Evolutionary conservation across 805 yeast genomes (phyloP), one percentile per base, ranked within the genome.

Genomic region (Kuraishia ogatae): DNA sequence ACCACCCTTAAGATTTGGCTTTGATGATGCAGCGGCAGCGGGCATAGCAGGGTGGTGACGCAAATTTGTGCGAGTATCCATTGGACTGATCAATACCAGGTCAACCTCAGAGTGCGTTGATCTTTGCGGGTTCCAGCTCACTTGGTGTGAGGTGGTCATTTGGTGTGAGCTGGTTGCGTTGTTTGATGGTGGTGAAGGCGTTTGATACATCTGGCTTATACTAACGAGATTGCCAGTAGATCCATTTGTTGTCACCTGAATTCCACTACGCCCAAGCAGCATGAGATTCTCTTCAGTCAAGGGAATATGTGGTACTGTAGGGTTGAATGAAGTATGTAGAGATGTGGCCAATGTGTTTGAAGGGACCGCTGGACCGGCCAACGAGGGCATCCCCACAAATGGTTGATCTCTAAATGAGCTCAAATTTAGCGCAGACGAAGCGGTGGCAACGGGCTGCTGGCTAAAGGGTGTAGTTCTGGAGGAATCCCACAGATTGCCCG

Each of bases 241-340:
- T 8, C 43, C 43, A 15, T 35, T 35, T 8, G 43, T 35, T 10
- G 43, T 35, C 4, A 35, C 43, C 17, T 35, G 43, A 13, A 35
- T 35, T 35, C 43, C 43, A 15, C 13, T 35, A 17, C 43, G 43
- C 17, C 43, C 15, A 35, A 71, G 55, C 47, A 64, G 55, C 39
- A 62, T 60, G 51, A 74, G 61, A 57, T 76, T 71, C 55, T 71
- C 75, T 56, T 73, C 77, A 7, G 78, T 71, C 54, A 74, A 61
- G 7, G 66, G 68, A 17, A 35, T 47, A 35, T 35, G 43, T 10
- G 43, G 17, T 15, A 35, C 43, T 3, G 43, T 11, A 11, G 48
- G 15, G 39, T 23, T 48, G 53, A 7, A 21, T 24, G 35, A 28
- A 48, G 17, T 46, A 22, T n/a, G 26, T 22, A 17, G 29, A 26